These are phyloP conservation scores for Maudiozyma humilis DNA, from an alignment of 1,139 yeast species.

Conservation along the genomic window DNA sequence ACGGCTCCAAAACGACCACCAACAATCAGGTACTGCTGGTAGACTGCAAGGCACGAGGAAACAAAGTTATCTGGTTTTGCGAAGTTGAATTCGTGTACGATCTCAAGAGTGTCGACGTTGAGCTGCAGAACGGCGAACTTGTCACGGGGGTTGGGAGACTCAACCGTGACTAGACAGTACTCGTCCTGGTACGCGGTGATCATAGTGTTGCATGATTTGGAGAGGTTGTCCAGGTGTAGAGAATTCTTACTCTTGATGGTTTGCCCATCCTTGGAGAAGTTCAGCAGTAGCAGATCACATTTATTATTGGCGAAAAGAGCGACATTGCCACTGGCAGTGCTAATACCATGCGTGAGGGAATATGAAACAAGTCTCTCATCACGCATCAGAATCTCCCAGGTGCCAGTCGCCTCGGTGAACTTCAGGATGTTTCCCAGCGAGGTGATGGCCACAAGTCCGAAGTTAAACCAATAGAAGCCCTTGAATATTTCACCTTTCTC, in stretches of 20 bases:
- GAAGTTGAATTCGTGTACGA: constrained; percentile 21
- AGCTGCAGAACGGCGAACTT: constrained; percentile 44
- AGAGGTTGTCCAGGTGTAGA: constrained; percentile 21
- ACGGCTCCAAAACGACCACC: constrained; percentile 70
- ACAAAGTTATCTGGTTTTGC: constrained; percentile 44
- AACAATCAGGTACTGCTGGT: constrained; percentile 41
- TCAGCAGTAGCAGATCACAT: constrained; percentile 45
- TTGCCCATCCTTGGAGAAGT: constrained; percentile 32
- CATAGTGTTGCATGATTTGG: constrained; percentile 52
- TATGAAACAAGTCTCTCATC: constrained; percentile 39
- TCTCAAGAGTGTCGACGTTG: constrained; percentile 21
- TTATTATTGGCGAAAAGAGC: constrained; percentile 45
- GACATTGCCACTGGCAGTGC: constrained; percentile 26
- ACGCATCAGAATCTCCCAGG: constrained; percentile 33
- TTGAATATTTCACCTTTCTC: constrained; percentile 52
- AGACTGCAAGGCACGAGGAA: constrained; percentile 48
- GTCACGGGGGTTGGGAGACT: constrained; percentile 61
- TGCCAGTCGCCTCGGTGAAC: constrained; percentile 23
- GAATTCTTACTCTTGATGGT: constrained; percentile 12
- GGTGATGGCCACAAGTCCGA: constrained; percentile 48
- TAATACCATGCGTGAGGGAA: constrained; percentile 44
- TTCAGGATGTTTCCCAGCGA: constrained; percentile 50
- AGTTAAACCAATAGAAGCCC: constrained; percentile 44
- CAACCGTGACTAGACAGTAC: constrained; percentile 39
- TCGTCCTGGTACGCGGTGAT: constrained; percentile 28